Percentiles rank a stretch among this genome's conserved stretches.
These are phyloP conservation scores for Didymellaceae sp. DNA, from an alignment of 2,329 filamentous ascomycete genomes.

Conservation along the genomic window DNA sequence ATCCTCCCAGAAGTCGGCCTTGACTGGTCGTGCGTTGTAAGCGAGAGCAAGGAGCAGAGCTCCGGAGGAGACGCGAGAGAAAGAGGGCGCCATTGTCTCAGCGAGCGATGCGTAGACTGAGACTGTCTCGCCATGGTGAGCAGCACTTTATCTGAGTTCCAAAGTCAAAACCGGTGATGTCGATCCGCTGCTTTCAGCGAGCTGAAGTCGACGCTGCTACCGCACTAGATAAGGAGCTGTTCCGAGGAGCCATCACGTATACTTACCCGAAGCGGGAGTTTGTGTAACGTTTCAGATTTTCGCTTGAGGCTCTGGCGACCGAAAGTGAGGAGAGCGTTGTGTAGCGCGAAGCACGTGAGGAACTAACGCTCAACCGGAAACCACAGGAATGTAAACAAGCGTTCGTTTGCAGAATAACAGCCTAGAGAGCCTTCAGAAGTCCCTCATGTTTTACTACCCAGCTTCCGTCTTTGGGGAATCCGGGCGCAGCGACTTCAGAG, in stretches of 20 bases:
- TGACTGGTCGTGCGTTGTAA: slow-evolving; percentile 15
- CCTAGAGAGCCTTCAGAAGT: slow-evolving; percentile 26
- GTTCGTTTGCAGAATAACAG: slow-evolving; percentile 11
- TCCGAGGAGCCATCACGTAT: not conserved
- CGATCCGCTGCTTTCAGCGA: slow-evolving; percentile 13
- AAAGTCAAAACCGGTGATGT: slow-evolving; percentile 2
- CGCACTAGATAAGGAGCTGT: slow-evolving; percentile 1
- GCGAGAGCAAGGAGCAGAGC: slow-evolving; percentile 15
- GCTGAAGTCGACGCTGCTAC: not conserved
- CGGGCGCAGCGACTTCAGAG: slow-evolving; percentile 40
- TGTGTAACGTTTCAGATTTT: slow-evolving; percentile 7
- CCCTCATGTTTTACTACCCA: slow-evolving; percentile 34
- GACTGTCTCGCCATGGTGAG: slow-evolving; percentile 15
- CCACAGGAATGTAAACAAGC: slow-evolving; percentile 14
- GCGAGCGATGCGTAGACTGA: slow-evolving; percentile 4
- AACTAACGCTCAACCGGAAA: slow-evolving; percentile 2
- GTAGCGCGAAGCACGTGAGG: slow-evolving; percentile 5
- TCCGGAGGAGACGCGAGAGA: slow-evolving; percentile 16
- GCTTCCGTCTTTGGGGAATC: slow-evolving; percentile 30
- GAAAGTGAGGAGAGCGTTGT: slow-evolving; percentile 1
- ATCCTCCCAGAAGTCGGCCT: slow-evolving; percentile 17
- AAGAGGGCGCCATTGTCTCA: slow-evolving; percentile 14
- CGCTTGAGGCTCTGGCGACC: slow-evolving; percentile 3
- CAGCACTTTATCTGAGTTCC: slow-evolving; percentile 7
- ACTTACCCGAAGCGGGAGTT: not conserved